These are phyloP conservation scores for Colletotrichum liaoningense DNA, from an alignment of 2,329 filamentous ascomycete genomes.

Conservation along the genomic window DNA sequence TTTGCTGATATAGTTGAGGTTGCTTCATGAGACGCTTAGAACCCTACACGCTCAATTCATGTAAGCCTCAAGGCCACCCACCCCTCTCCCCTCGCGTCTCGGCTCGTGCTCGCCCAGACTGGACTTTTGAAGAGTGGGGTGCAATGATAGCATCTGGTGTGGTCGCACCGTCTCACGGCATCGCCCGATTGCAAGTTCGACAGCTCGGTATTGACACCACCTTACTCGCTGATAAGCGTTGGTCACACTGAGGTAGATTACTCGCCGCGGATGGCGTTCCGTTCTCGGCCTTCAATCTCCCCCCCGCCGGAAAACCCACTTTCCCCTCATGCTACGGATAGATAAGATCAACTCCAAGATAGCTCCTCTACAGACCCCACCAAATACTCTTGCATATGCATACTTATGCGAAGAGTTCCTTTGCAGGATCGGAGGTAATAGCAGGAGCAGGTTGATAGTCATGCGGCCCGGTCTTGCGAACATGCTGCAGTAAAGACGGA, in stretches of 20 bases:
- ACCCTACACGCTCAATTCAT: background rate
- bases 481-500: background rate
- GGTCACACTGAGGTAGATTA: background rate
- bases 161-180: background rate
- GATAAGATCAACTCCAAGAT: conserved; percentile 22
- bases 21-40: background rate
- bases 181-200: background rate
- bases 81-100: background rate
- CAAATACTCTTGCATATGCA: background rate
- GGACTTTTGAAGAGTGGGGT: conserved; percentile 17
- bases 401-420: background rate
- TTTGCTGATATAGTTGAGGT: background rate
- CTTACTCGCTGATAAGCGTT: background rate
- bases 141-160: background rate
- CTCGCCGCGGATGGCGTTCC: background rate
- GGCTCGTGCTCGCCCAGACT: background rate
- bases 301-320: conserved; percentile 13
- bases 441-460: background rate
- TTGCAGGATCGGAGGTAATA: background rate
- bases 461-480: no score
- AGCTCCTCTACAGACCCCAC: background rate
- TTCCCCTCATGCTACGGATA: conserved; percentile 16
- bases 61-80: background rate
- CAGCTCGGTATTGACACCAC: background rate
- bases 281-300: background rate